Percentiles rank a stretch among this genome's conserved stretches.
Conservation (phyloP, 306 rosid species). For the Phaseolus lunatus region DNA sequence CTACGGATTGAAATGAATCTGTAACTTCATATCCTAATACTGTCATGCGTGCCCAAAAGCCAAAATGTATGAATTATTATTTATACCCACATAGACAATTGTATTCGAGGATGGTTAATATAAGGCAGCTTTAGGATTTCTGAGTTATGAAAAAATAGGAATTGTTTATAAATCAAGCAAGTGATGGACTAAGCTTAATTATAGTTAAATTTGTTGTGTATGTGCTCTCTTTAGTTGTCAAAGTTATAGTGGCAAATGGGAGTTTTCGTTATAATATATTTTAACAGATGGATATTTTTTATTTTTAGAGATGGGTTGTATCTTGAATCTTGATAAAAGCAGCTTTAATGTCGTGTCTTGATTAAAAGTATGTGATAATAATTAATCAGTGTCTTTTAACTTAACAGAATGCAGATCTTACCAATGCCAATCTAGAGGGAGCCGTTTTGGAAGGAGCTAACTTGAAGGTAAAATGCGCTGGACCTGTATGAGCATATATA, state of each 20-base stretch:
- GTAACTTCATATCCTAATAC: no score
- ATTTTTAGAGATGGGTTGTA: constrained; percentile 11
- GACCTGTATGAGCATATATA: constrained; percentile 27
- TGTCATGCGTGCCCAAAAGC: no score
- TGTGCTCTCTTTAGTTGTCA: not conserved
- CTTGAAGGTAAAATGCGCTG: constrained; percentile 72
- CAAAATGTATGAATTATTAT: no score
- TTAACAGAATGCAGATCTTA: constrained; percentile 90
- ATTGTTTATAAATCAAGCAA: constrained; percentile 5
- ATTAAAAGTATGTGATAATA: constrained; percentile 18
- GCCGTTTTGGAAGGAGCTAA: constrained; percentile 95
- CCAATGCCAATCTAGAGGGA: constrained; percentile 92
- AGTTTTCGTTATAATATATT: constrained; percentile 17
- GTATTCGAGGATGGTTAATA: not conserved
- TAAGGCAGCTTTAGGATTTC: not conserved
- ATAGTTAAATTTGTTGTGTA: constrained; percentile 6
- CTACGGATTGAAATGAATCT: constrained; percentile 6
- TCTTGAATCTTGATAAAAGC: constrained; percentile 15
- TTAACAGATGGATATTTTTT: not conserved
- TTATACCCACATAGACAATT: no score
- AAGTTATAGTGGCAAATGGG: not conserved
- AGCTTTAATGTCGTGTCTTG: constrained; percentile 13
- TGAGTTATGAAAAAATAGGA: not conserved
- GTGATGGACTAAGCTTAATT: constrained; percentile 11
- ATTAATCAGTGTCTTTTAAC: constrained; percentile 8